A percentile compares a stretch with the other conserved stretches of the same genome.
These are phyloP conservation scores for Yamadazyma akitaensis DNA, from an alignment of 805 yeast genomes.

Conservation along the genomic window DNA sequence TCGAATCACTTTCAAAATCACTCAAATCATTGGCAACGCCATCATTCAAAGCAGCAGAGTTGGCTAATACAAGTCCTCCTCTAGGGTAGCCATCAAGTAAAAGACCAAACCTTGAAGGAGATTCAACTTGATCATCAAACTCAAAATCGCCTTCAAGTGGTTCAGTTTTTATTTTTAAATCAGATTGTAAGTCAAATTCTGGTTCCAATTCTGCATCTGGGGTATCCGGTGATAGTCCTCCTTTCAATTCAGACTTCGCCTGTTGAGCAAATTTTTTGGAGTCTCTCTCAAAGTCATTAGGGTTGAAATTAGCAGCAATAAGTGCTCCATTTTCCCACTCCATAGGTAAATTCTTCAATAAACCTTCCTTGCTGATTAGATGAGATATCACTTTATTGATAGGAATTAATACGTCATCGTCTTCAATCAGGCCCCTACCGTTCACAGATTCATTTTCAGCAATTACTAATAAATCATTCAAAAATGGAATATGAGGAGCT, in stretches of 20 bases:
- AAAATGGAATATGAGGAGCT: conserved; percentile 24
- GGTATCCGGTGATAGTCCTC: background rate
- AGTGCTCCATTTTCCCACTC: conserved; percentile 46
- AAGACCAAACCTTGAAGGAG: conserved; percentile 12
- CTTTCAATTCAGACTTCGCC: conserved; percentile 3
- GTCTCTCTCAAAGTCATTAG: conserved; percentile 23
- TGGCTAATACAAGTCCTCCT: conserved; percentile 17
- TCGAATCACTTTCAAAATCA: conserved; percentile 25
- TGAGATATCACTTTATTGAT: conserved; percentile 47
- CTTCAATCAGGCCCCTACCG: conserved; percentile 2
- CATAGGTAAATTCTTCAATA: conserved; percentile 35
- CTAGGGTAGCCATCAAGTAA: conserved; percentile 15
- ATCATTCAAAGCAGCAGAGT: conserved; percentile 15
- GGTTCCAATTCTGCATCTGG: background rate
- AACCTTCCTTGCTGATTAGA: conserved; percentile 38
- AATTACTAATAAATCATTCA: conserved; percentile 11
- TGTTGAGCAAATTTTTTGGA: conserved; percentile 35
- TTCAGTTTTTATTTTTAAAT: background rate
- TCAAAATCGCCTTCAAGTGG: conserved; percentile 4
- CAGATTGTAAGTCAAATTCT: background rate
- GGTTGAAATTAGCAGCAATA: conserved; percentile 37
- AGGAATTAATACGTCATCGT: conserved; percentile 25
- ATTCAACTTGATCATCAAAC: conserved; percentile 10
- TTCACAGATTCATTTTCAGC: background rate
- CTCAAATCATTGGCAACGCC: conserved; percentile 15